Conservation (phyloP, 2,329 filamentous ascomycete genomes). For the Pyrenophora seminiperda region DNA sequence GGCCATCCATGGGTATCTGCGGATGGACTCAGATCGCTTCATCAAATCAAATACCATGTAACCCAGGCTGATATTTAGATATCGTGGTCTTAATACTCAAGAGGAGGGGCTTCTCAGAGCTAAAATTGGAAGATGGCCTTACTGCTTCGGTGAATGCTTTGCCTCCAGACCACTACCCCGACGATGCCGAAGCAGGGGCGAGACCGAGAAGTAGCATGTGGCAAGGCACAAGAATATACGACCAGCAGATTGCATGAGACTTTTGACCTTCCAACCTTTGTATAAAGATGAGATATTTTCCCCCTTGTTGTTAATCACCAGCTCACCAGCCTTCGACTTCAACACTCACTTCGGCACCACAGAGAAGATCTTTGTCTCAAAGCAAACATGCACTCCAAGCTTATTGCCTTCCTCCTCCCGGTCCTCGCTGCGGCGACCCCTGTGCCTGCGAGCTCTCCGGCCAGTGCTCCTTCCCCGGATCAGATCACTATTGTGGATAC, state of each 20-base stretch:
- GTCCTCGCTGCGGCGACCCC: constrained; percentile 37
- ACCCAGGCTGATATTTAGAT: constrained; percentile 22
- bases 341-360: constrained; percentile 1
- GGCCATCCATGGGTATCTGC: constrained; percentile 15
- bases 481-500: constrained; percentile 40
- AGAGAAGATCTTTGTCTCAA: not conserved
- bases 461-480: constrained; percentile 23
- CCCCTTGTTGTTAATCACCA: constrained; percentile 29
- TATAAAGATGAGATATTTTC: constrained; percentile 33
- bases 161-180: constrained; percentile 7
- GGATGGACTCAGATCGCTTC: constrained; percentile 24
- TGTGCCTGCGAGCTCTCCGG: constrained; percentile 21
- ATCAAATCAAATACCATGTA: constrained; percentile 28
- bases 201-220: constrained; percentile 22
- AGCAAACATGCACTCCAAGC: constrained; percentile 39
- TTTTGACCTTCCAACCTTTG: constrained; percentile 1
- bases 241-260: not conserved
- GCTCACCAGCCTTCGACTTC: constrained; percentile 25
- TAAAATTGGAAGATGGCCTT: constrained; percentile 33
- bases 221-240: constrained; percentile 5
- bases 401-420: constrained; percentile 36
- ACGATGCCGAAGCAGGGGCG: not conserved
- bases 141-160: constrained; percentile 22
- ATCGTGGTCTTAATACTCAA: constrained; percentile 29
- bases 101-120: constrained; percentile 19